Evolutionary conservation across 495 filamentous ascomycete species (phyloP).

Genomic region (Astrothelium macrocarpum): DNA sequence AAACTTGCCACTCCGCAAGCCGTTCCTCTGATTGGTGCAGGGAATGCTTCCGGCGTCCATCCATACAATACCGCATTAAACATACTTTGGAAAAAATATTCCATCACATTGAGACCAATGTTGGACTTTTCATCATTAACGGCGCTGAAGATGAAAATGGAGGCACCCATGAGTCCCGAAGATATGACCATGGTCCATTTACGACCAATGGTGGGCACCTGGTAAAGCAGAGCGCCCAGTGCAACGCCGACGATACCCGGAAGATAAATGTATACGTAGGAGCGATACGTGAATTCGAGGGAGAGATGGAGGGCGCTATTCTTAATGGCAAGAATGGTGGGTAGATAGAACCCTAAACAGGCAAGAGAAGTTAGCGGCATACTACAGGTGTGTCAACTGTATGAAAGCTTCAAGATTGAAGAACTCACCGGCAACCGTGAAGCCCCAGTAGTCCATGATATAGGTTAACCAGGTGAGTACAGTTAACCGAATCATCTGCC

Average conservation of each 20-base stretch:
- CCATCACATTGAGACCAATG: constrained; percentile 38
- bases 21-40: constrained; percentile 43
- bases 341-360: constrained; percentile 33
- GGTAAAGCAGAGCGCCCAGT: constrained; percentile 34
- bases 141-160: constrained; percentile 37
- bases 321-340: constrained; percentile 34
- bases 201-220: constrained; percentile 33
- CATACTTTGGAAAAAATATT: constrained; percentile 43
- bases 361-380: background rate
- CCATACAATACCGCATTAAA: constrained; percentile 49
- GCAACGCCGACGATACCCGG: constrained; percentile 38
- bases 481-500: constrained; percentile 33
- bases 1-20: constrained; percentile 44
- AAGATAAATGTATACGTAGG: constrained; percentile 38
- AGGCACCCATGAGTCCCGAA: constrained; percentile 37
- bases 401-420: background rate
- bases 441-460: constrained; percentile 36
- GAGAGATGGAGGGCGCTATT: constrained; percentile 29
- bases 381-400: background rate
- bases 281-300: constrained; percentile 32
- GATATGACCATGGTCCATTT: constrained; percentile 40
- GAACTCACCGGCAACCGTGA: constrained; percentile 34
- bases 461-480: constrained; percentile 38
- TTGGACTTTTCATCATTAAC: constrained; percentile 37
- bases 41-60: constrained; percentile 49